Conservation (phyloP, 1,284 basidiomycete species). For the Macrocybe sp. region DNA sequence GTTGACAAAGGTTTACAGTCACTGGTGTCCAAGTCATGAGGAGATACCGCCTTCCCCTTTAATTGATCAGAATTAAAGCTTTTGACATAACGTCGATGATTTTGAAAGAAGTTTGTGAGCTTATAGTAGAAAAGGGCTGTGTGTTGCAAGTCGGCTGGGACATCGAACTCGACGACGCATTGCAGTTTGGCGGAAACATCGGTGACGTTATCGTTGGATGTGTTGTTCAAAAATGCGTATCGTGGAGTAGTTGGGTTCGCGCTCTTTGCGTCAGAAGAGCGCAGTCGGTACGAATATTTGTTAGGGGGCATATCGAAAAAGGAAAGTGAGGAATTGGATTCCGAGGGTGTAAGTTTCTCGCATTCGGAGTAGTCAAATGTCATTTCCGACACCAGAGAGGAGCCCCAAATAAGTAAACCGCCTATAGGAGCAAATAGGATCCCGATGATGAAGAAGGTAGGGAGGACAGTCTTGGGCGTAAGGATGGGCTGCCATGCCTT, state of each 20-base stretch:
- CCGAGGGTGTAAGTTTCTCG: slow-evolving; percentile 57
- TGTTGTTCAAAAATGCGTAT: slow-evolving; percentile 65
- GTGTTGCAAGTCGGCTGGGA: slow-evolving; percentile 74
- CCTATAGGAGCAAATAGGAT: slow-evolving; percentile 96
- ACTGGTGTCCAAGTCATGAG: slow-evolving; percentile 55
- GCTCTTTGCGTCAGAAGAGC: slow-evolving; percentile 43
- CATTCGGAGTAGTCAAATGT: slow-evolving; percentile 96
- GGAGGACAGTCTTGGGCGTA: slow-evolving; percentile 95
- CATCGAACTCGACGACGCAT: slow-evolving; percentile 77
- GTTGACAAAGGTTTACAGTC: slow-evolving; percentile 88
- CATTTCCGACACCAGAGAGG: slow-evolving; percentile 82
- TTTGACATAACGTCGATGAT: slow-evolving; percentile 97
- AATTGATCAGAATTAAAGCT: slow-evolving; percentile 86
- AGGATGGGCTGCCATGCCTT: slow-evolving; percentile 99
- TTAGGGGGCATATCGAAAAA: slow-evolving; percentile 56
- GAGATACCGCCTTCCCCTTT: slow-evolving; percentile 62
- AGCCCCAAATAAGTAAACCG: slow-evolving; percentile 89
- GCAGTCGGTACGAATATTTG: slow-evolving; percentile 71
- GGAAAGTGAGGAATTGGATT: slow-evolving; percentile 26
- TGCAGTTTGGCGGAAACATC: slow-evolving; percentile 44
- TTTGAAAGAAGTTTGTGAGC: slow-evolving; percentile 96
- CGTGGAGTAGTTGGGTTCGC: slow-evolving; percentile 44
- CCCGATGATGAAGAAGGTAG: slow-evolving; percentile 93
- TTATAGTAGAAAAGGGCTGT: slow-evolving; percentile 96
- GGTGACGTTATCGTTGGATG: slow-evolving; percentile 36